Evolutionary conservation across 257 asterid species (phyloP), one percentile per base, ranked within the genome.

Genomic region (Solanum pennellii): DNA sequence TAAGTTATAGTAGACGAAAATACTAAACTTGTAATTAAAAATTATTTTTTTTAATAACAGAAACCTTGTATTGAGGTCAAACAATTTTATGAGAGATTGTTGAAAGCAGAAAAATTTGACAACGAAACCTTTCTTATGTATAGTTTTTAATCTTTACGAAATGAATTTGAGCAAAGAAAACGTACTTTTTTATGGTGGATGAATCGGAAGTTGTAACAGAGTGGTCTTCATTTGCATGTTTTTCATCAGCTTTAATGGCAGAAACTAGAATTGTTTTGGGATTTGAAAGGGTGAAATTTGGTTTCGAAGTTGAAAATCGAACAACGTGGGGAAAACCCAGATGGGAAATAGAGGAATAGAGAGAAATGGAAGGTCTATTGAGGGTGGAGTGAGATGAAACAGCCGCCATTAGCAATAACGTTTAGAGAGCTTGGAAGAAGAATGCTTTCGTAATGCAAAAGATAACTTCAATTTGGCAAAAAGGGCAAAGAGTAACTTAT

Each of bases 361-460:
- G 52, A 41, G 71, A 59, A 27, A 65, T 66, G 49, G 23, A 75
- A 14, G 47, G 88, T 37, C 37, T 84, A 65, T 45, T 84, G 33
- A 59, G 12, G 35, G 83, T 42, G 59, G 60, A 66, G 60, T 65
- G 88, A 69, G 89, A 62, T 83, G 88, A 75, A 33, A 90, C 85
- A 82, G 90, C 90, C 88, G 90, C 90, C 92, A 88, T 88, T 21
- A 47, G 68, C 68, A 47, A 80, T n/a, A 47, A 44, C 31, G 44
- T 79, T 4, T 27, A 79, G 16, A 79, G 42, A 79, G 66, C 25
- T 79, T 9, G 56, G 60, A 45, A 47, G 62, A 25, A 20, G 14
- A 77, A 77, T 42, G 23, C 8, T 41, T 25, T 44, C 14, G 10
- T 45, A 75, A 39, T 12, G 83, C 21, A 75, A 21, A 21, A 74